Conservation (phyloP, 169 alveolate species). For the Eimeria necatrix region DNA sequence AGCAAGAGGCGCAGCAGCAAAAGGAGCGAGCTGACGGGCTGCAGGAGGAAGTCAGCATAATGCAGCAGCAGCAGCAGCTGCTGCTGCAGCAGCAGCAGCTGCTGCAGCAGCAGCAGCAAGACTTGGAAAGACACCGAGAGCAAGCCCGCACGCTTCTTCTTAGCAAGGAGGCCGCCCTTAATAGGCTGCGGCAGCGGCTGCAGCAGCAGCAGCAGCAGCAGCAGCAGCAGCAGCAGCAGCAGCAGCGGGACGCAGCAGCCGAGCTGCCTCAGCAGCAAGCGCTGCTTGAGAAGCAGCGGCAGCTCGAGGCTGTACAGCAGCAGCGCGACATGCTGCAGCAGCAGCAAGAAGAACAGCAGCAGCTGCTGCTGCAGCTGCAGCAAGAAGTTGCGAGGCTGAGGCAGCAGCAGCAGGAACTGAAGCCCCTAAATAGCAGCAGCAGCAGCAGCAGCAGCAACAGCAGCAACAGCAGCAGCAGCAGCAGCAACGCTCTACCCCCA, state of each 20-base stretch:
- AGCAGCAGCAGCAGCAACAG: conserved; percentile 25
- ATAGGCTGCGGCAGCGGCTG: conserved; percentile 3
- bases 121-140: not conserved
- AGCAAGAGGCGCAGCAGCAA: conserved; percentile 41
- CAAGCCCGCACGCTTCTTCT: conserved; percentile 3
- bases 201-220: conserved; percentile 49
- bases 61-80: conserved; percentile 11
- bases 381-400: not conserved
- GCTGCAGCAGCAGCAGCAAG: conserved; percentile 31
- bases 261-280: conserved; percentile 12
- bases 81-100: conserved; percentile 31
- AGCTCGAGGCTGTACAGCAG: not conserved
- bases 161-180: not conserved
- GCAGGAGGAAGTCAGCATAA: conserved; percentile 18
- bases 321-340: conserved; percentile 41
- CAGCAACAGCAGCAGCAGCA: conserved; percentile 20
- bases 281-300: conserved; percentile 3
- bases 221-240: conserved; percentile 52
- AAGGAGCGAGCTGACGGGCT: not conserved
- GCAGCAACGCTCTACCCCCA: not conserved
- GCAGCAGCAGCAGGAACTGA: not conserved
- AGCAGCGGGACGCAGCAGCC: not conserved
- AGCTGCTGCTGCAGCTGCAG: conserved; percentile 50
- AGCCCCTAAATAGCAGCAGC: not conserved
- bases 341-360: conserved; percentile 39